These are phyloP conservation scores for Boletus pseudo-olivaceus DNA, from an alignment of 768 basidiomycete species.

Conservation along the genomic window DNA sequence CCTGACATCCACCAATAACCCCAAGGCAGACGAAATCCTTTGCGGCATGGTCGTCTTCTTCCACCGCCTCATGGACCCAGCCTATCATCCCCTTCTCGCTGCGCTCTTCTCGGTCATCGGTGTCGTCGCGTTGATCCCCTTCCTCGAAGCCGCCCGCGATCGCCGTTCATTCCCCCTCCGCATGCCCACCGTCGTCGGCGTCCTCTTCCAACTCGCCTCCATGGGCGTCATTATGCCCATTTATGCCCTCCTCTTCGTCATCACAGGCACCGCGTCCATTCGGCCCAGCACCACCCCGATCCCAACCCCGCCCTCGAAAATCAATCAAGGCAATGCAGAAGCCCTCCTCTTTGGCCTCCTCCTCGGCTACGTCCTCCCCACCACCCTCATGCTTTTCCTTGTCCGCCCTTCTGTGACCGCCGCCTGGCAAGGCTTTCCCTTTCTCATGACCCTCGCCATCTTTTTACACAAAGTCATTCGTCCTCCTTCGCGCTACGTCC, in stretches of 20 bases:
- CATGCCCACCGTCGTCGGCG: slow-evolving; percentile 40
- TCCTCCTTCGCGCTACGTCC: slow-evolving; percentile 10
- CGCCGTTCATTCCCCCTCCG: slow-evolving; percentile 35
- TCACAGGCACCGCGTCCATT: slow-evolving; percentile 29
- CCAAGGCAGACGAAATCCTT: slow-evolving; percentile 28
- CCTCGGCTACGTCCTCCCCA: slow-evolving; percentile 45
- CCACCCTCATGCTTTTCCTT: slow-evolving; percentile 41
- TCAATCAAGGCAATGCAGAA: slow-evolving; percentile 25
- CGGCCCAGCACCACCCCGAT: too few species aligned
- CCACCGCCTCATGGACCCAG: slow-evolving; percentile 28
- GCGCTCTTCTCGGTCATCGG: slow-evolving; percentile 9
- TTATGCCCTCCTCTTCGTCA: slow-evolving; percentile 46
- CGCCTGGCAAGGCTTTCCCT: slow-evolving; percentile 53
- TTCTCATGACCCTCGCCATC: slow-evolving; percentile 40
- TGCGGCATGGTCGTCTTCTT: slow-evolving; percentile 39
- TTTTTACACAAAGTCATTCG: slow-evolving; percentile 39
- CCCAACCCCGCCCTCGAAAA: too few species aligned
- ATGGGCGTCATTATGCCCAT: slow-evolving; percentile 44
- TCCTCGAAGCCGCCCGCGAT: slow-evolving; percentile 43
- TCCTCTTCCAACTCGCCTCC: slow-evolving; percentile 41
- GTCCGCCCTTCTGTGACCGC: slow-evolving; percentile 44
- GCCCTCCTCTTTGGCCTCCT: slow-evolving; percentile 49
- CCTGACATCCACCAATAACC: slow-evolving; percentile 38
- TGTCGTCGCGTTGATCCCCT: slow-evolving; percentile 35
- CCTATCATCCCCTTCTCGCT: slow-evolving; percentile 16